Evolutionary conservation across 768 basidiomycete genomes (phyloP).

Genomic region (Suillus luteus): DNA sequence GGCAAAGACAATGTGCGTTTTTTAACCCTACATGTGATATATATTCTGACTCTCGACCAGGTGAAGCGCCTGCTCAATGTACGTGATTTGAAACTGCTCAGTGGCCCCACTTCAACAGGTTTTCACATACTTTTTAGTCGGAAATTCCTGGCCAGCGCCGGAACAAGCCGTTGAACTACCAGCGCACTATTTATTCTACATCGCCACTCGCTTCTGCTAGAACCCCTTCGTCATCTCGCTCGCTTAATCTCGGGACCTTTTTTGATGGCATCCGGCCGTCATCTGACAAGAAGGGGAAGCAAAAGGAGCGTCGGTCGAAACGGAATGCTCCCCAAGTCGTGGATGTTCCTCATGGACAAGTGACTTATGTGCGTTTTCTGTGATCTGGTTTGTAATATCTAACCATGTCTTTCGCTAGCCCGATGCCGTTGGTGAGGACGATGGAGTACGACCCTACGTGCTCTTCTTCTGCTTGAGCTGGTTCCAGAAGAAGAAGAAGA

Average conservation of each 20-base stretch:
- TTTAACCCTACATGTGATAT: neutral
- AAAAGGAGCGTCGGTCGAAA: neutral
- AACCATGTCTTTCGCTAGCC: neutral
- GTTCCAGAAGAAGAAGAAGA: too few species aligned
- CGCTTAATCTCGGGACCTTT: neutral
- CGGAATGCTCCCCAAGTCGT: neutral
- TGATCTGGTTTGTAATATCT: neutral
- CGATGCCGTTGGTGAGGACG: neutral
- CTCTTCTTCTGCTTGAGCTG: too few species aligned
- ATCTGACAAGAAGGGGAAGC: neutral
- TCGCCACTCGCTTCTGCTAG: neutral
- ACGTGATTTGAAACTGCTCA: neutral
- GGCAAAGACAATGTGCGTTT: neutral
- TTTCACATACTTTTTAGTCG: neutral
- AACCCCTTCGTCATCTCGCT: neutral
- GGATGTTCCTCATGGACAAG: neutral
- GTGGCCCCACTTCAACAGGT: too few species aligned
- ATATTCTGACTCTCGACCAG: neutral
- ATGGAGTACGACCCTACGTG: neutral
- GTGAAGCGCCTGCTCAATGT: neutral
- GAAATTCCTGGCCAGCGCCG: neutral
- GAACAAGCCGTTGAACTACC: neutral
- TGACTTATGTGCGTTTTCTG: too few species aligned
- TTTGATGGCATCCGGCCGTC: neutral
- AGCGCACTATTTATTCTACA: neutral